Conservation (phyloP, 75 land plant genomes). For the Pinus taeda region DNA sequence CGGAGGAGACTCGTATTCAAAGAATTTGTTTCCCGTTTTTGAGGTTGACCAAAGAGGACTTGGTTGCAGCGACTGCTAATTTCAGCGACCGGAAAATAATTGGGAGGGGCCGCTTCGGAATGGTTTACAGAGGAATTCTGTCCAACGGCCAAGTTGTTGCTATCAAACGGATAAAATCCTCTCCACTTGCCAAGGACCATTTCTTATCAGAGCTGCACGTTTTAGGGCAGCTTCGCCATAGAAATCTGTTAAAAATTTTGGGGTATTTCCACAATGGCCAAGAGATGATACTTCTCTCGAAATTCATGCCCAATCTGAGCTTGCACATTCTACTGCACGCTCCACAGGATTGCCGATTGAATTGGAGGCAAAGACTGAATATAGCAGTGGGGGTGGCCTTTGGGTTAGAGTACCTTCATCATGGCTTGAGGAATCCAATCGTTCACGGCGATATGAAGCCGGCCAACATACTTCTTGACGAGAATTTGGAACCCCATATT, state of each 20-base stretch:
- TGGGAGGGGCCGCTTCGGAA: not conserved
- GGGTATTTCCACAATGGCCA: constrained; percentile 61
- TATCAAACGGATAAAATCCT: constrained; percentile 44
- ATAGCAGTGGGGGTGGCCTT: constrained; percentile 45
- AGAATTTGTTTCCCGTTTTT: not conserved
- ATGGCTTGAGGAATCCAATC: constrained; percentile 48
- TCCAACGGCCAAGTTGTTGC: constrained; percentile 56
- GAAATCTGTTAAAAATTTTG: constrained; percentile 56
- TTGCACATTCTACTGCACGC: constrained; percentile 35
- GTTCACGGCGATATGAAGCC: constrained; percentile 61
- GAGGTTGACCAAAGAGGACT: not conserved
- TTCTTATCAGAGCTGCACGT: constrained; percentile 20
- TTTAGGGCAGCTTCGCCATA: constrained; percentile 60
- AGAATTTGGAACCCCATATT: constrained; percentile 49
- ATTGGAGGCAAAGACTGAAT: constrained; percentile 43
- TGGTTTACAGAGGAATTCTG: constrained; percentile 38
- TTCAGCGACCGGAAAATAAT: not conserved
- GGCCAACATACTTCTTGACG: constrained; percentile 50
- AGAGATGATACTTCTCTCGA: constrained; percentile 51
- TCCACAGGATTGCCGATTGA: constrained; percentile 15
- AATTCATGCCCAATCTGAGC: constrained; percentile 64
- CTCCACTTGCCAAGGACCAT: constrained; percentile 5
- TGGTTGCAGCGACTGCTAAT: not conserved
- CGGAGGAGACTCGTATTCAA: not conserved
- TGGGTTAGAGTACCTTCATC: constrained; percentile 58